A percentile compares a stretch with the other conserved stretches of the same genome.
phyloP scores from a whole-genome alignment of 2,329 filamentous ascomycete genomes.

The Teratosphaeria nubilosa region DNA sequence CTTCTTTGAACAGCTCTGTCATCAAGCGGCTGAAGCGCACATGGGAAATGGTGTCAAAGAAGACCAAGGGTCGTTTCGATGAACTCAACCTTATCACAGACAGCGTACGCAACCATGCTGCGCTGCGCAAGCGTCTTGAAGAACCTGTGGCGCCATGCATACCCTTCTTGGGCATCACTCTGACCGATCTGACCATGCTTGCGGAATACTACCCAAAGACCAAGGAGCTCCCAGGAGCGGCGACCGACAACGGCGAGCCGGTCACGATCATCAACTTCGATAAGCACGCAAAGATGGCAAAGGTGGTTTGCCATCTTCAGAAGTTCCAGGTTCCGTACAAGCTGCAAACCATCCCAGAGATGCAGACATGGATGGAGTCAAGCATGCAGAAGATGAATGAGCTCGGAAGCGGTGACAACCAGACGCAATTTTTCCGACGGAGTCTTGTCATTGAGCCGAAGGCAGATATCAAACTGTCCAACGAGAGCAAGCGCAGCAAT shows the following conservation, averaged over 20 bases:
- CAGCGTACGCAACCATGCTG: constrained; percentile 80
- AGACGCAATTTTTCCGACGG: constrained; percentile 66
- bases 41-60: constrained; percentile 79
- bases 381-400: constrained; percentile 68
- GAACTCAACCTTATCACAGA: constrained; percentile 77
- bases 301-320: constrained; percentile 91
- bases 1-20: constrained; percentile 82
- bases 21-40: constrained; percentile 81
- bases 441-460: constrained; percentile 70
- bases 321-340: constrained; percentile 92
- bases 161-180: constrained; percentile 90
- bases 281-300: constrained; percentile 88
- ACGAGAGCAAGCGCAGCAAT: neutral
- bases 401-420: constrained; percentile 47
- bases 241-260: constrained; percentile 49
- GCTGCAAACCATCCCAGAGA: constrained; percentile 69
- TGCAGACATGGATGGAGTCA: constrained; percentile 85
- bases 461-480: neutral
- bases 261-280: constrained; percentile 92
- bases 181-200: constrained; percentile 92
- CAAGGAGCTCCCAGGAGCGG: constrained; percentile 57
- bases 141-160: constrained; percentile 77
- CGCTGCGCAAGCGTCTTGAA: constrained; percentile 70
- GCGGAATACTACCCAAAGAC: constrained; percentile 87
- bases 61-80: constrained; percentile 71